Evolutionary conservation across 2,329 filamentous ascomycete species (phyloP), one percentile per base, ranked within the genome.

Genomic region (Colletotrichum acutatum): DNA sequence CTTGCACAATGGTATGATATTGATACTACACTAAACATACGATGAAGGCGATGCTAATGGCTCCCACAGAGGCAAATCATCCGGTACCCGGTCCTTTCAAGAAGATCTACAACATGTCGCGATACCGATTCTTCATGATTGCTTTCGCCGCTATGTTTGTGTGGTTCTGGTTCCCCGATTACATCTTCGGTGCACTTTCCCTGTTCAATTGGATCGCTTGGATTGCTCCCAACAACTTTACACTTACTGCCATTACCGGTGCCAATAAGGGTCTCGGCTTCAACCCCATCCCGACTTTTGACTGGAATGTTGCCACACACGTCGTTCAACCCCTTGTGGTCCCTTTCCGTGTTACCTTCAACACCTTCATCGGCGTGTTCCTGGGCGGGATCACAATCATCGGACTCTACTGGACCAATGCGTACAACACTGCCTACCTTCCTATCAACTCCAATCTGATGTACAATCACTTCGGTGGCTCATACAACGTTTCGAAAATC

Each of bases 151-250:
- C 79, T 72, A 87, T 88, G 83, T 89, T 88, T 63, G 67, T 86
- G 4, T 89, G 84, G 76, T 88, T 86, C 74, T 88, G 85, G 85
- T 80, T 90, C 54, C 87, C 87, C 0, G 83, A 85, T 71, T 87
- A 83, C 68, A 77, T 89, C 14, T 88, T 88, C 75, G 78, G 80
- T n/a, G 84, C 81, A 2, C 75, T 88, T 5, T 82, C 81, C 2
- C 72, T 81, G 22, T 89, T 88, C 76, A 86, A 84, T 77, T 89
- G 86, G 85, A 81, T 86, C 32, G 84, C 84, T 0, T 89, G 87
- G 86, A 87, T 88, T 59, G 79, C 83, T 0, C 86, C 86, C 0
- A 75, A 79, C 32, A 85, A 81, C 59, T 74, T 80, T 32, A 80
- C 77, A 1, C 76, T 85, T 1, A 79, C 80, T 8, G 71, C 81